Evolutionary conservation across 2,329 filamentous ascomycete genomes (phyloP).

Genomic region (Fusarium sororula): DNA sequence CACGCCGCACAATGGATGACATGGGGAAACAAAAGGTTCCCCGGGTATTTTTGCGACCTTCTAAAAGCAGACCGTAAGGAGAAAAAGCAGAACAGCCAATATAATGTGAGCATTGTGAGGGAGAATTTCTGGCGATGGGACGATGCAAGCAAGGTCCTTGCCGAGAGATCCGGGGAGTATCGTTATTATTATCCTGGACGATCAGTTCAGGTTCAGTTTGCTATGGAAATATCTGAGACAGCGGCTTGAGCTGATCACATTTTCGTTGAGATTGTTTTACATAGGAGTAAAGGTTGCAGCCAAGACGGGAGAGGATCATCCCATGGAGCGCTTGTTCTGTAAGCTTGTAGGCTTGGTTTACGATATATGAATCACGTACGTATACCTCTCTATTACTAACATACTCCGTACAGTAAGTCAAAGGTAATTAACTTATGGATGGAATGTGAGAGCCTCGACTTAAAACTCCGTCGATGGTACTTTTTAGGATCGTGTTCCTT

Average conservation of each 20-base stretch:
- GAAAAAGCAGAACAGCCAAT: not conserved
- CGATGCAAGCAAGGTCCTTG: constrained; percentile 5
- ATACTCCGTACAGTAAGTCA: not conserved
- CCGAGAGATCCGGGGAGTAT: constrained; percentile 31
- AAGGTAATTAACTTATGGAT: not conserved
- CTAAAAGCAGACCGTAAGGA: constrained; percentile 31
- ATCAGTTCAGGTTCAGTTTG: constrained; percentile 21
- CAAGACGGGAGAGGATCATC: constrained; percentile 31
- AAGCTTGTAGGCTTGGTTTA: constrained; percentile 3
- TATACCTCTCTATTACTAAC: not conserved
- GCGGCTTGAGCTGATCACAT: constrained; percentile 7
- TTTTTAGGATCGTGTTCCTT: not conserved
- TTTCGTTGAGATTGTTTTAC: constrained; percentile 4
- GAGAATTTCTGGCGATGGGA: constrained; percentile 7
- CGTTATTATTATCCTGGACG: not conserved
- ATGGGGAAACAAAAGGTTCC: constrained; percentile 13
- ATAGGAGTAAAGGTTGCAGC: constrained; percentile 11
- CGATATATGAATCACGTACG: constrained; percentile 1
- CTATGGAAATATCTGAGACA: constrained; percentile 10
- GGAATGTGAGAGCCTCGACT: not conserved
- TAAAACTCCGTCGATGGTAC: not conserved
- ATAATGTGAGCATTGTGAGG: constrained; percentile 22
- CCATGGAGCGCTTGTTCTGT: constrained; percentile 9
- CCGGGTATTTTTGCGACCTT: constrained; percentile 34
- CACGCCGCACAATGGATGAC: not conserved